phyloP scores from a whole-genome alignment of 345 rosid genomes.

The Laguncularia racemosa region DNA sequence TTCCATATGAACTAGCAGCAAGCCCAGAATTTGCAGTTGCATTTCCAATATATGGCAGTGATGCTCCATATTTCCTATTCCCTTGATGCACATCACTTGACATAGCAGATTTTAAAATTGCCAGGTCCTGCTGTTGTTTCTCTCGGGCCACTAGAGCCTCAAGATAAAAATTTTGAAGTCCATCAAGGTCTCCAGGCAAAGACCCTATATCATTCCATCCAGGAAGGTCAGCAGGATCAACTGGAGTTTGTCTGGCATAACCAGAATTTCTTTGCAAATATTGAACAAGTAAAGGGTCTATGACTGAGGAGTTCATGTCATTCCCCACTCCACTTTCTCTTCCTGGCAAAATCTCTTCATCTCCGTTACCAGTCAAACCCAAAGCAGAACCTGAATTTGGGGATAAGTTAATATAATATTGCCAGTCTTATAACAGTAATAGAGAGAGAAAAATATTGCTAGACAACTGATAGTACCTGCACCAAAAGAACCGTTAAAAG shows the following conservation, averaged over 20 bases:
- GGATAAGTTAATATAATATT: not conserved
- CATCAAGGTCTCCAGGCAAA: constrained; percentile 36
- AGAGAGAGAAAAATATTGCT: not conserved
- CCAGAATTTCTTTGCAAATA: constrained; percentile 42
- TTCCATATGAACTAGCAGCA: constrained; percentile 51
- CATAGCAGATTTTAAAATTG: constrained; percentile 36
- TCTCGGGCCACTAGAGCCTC: constrained; percentile 62
- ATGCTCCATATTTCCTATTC: constrained; percentile 43
- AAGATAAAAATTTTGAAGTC: constrained; percentile 46
- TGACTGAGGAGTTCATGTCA: constrained; percentile 35
- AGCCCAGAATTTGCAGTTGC: constrained; percentile 36
- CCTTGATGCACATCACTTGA: constrained; percentile 39
- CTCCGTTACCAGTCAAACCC: constrained; percentile 33
- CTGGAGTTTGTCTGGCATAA: constrained; percentile 16
- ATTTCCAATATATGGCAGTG: constrained; percentile 39
- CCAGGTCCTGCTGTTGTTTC: constrained; percentile 52
- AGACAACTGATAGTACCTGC: constrained; percentile 36
- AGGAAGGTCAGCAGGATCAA: constrained; percentile 33
- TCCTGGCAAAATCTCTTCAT: constrained; percentile 31
- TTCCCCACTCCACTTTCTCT: constrained; percentile 37
- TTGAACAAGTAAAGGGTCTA: constrained; percentile 47
- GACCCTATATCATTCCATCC: constrained; percentile 34
- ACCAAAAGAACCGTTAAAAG: constrained; percentile 30
- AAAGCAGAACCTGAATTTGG: constrained; percentile 19
- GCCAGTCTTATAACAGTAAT: not conserved